phyloP scores from a whole-genome alignment of 805 yeast species.

The Candida quercuum region DNA sequence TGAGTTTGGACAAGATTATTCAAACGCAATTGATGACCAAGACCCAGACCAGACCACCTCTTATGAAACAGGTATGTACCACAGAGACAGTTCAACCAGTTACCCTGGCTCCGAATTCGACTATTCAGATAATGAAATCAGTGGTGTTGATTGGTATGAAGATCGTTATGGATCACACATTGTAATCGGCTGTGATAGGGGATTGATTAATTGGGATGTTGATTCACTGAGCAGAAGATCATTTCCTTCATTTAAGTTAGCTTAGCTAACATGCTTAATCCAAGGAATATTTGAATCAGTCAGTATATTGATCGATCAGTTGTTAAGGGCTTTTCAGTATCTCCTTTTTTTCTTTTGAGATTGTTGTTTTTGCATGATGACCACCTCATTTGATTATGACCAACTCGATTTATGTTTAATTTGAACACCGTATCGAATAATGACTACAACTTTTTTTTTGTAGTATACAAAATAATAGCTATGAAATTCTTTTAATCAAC shows the following conservation, averaged over 20 bases:
- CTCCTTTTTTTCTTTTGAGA: no score
- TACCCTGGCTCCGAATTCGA: conserved; percentile 17
- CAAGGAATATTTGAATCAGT: no score
- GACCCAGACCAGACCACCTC: conserved; percentile 1
- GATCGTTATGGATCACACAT: conserved; percentile 46
- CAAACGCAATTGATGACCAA: conserved; percentile 9
- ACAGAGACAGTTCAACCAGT: conserved; percentile 4
- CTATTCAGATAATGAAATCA: conserved; percentile 41
- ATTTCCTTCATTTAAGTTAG: conserved; percentile 48
- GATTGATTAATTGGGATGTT: conserved; percentile 64
- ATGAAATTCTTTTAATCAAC: conserved; percentile 39
- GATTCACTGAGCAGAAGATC: conserved; percentile 60
- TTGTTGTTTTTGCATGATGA: no score
- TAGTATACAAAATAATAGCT: no score
- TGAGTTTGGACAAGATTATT: conserved; percentile 19
- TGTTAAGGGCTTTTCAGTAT: no score
- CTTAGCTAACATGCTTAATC: no score
- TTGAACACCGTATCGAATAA: no score
- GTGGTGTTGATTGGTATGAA: conserved; percentile 57
- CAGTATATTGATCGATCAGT: no score
- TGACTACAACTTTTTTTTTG: no score
- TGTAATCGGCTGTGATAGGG: conserved; percentile 60
- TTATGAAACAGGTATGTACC: conserved; percentile 6
- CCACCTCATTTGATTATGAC: no score
- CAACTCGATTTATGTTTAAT: no score